phyloP scores from a whole-genome alignment of 257 asterid species.

The Cruciata laevipes region DNA sequence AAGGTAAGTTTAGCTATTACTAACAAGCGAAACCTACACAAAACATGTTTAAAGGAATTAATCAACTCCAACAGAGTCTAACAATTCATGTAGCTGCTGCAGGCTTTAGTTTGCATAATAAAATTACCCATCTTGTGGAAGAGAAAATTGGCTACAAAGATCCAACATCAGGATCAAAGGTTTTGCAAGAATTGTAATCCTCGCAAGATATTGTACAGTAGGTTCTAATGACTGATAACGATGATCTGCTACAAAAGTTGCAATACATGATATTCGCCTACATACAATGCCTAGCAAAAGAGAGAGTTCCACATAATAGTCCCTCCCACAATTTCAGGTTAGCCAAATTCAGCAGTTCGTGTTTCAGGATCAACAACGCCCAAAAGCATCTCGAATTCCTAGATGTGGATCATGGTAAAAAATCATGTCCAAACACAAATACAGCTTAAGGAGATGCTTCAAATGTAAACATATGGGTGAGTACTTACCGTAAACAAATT shows the following conservation, averaged over 20 bases:
- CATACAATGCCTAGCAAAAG: background rate
- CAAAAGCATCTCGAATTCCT: constrained; percentile 7
- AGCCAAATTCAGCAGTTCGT: background rate
- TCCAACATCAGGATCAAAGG: background rate
- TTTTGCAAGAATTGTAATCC: background rate
- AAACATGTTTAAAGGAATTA: background rate
- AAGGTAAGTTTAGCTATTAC: too few relatives aligned
- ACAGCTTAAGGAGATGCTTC: constrained; percentile 3
- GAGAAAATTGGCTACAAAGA: background rate
- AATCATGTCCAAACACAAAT: too few relatives aligned
- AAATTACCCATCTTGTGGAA: background rate
- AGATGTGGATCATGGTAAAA: constrained; percentile 3
- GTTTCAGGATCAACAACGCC: background rate
- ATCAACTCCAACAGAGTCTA: background rate
- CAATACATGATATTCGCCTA: background rate
- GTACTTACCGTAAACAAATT: constrained; percentile 23
- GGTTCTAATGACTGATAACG: background rate
- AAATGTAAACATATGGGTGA: background rate
- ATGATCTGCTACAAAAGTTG: background rate
- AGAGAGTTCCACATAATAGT: background rate
- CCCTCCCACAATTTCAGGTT: background rate
- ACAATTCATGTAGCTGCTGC: background rate
- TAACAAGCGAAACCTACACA: background rate
- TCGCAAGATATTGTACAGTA: background rate
- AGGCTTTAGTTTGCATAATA: background rate